These are phyloP conservation scores for Lentinula novae-zelandiae DNA, from an alignment of 1,284 basidiomycete species.

Conservation along the genomic window DNA sequence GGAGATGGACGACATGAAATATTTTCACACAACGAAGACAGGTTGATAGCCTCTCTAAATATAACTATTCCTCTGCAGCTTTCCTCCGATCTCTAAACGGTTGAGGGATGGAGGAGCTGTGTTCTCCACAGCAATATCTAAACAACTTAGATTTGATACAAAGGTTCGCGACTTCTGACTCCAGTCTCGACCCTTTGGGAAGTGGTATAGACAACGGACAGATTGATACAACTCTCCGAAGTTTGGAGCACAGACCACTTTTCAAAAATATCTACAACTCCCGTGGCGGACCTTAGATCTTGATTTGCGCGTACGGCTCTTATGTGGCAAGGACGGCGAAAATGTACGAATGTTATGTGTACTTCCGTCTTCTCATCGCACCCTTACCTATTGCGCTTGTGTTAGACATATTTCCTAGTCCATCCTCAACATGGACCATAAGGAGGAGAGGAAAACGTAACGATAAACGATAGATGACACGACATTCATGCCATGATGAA, in stretches of 20 bases:
- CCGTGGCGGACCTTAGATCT: background rate
- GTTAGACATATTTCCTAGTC: background rate
- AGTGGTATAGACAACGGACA: background rate
- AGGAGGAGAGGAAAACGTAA: background rate
- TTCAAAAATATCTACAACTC: background rate
- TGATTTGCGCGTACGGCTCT: background rate
- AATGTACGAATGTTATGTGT: background rate
- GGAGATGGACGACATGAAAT: background rate
- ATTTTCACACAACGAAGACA: background rate
- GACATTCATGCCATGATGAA: background rate
- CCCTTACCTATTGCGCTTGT: background rate
- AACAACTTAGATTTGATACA: background rate
- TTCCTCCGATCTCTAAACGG: background rate
- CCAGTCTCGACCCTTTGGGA: background rate
- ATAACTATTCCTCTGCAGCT: background rate
- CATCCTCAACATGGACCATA: background rate
- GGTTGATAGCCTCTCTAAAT: background rate
- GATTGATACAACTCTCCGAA: background rate
- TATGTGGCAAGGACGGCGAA: background rate
- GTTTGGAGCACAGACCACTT: background rate
- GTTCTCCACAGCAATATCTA: background rate
- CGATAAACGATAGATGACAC: background rate
- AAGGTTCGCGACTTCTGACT: background rate
- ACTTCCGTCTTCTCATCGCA: no score
- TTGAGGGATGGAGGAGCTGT: background rate